Evolutionary conservation across 2,329 filamentous ascomycete genomes (phyloP).

Genomic region (Penicillium sp.): DNA sequence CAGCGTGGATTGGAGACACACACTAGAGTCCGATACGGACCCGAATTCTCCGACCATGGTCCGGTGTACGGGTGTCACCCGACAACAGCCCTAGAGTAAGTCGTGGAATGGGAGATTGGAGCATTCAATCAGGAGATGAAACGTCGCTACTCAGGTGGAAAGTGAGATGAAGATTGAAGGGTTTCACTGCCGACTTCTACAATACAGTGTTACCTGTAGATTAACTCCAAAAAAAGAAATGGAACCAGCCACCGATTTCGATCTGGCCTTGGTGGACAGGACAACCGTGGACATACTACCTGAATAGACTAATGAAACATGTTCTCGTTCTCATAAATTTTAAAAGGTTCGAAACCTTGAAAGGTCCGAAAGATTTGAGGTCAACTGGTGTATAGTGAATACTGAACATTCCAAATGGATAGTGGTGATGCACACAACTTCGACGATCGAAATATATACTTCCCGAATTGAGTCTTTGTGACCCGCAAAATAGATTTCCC

Average conservation of each 20-base stretch:
- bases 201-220: background rate
- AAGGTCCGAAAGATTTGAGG: too few species aligned
- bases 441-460: too few species aligned
- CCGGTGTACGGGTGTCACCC: background rate
- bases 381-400: too few species aligned
- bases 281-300: background rate
- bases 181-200: too few species aligned
- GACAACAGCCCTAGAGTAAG: background rate
- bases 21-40: background rate
- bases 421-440: too few species aligned
- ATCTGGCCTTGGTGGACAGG: background rate
- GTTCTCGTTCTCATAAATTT: too few species aligned
- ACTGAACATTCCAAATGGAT: too few species aligned
- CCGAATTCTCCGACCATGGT: background rate
- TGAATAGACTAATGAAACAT: too few species aligned
- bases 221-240: background rate
- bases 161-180: background rate
- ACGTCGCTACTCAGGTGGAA: background rate
- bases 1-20: background rate
- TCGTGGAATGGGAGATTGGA: background rate
- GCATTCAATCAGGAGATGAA: background rate
- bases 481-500: constrained; percentile 3
- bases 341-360: too few species aligned
- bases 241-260: background rate
- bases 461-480: background rate